These are phyloP conservation scores for Emericellopsis atlantica DNA, from an alignment of 2,329 filamentous ascomycete genomes.

Conservation along the genomic window DNA sequence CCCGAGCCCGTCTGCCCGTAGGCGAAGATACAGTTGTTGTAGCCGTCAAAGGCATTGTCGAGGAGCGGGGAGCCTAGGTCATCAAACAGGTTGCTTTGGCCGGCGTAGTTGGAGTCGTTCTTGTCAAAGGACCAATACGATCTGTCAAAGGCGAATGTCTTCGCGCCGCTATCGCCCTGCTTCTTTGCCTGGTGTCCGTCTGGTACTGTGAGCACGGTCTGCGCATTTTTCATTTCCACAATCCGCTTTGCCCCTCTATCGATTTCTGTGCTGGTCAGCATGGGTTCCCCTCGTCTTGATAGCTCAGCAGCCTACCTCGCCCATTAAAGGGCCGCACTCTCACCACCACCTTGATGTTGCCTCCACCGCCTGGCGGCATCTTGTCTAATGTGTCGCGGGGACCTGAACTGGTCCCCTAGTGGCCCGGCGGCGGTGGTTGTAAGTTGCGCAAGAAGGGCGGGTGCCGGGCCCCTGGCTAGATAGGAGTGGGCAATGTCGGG, in stretches of 20 bases:
- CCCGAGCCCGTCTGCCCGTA: constrained; percentile 97
- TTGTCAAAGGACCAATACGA: constrained; percentile 98
- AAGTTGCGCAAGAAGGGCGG: no score
- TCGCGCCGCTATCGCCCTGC: constrained; percentile 58
- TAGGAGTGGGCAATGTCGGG: no score
- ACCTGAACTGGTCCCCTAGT: constrained; percentile 20
- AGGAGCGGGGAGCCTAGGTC: constrained; percentile 83
- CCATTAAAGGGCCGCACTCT: constrained; percentile 90
- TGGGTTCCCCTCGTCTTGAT: no score
- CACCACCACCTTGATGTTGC: constrained; percentile 99
- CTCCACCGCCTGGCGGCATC: constrained; percentile 52
- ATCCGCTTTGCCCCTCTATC: constrained; percentile 92
- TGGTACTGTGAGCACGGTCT: constrained; percentile 75
- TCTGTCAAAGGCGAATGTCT: constrained; percentile 89
- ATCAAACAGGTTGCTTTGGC: constrained; percentile 76
- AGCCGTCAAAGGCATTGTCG: constrained; percentile 96
- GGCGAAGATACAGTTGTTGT: constrained; percentile 99
- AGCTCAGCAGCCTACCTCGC: constrained; percentile 50
- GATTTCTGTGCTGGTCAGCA: constrained; percentile 47
- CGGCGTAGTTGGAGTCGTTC: constrained; percentile 69
- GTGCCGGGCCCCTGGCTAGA: no score
- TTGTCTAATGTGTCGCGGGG: constrained; percentile 17
- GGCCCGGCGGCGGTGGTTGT: no score
- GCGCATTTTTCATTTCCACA: constrained; percentile 86
- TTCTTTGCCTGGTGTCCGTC: constrained; percentile 46